Conservation (phyloP, 257 asterid genomes). For the Primulina huaijiensis region DNA sequence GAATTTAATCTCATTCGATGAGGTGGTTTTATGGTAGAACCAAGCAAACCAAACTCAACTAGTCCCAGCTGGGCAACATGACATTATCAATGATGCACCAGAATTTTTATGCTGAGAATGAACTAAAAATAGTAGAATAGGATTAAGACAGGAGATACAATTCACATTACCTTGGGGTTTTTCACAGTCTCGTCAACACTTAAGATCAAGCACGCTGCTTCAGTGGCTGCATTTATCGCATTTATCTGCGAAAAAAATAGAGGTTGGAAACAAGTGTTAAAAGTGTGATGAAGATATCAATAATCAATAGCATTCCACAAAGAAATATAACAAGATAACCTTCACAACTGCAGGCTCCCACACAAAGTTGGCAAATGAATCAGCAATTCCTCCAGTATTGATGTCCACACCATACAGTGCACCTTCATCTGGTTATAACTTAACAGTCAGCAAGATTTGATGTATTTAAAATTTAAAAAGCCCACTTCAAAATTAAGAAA, state of each 20-base stretch:
- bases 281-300: background rate
- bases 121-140: background rate
- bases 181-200: conserved; percentile 88
- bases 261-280: background rate
- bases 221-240: conserved; percentile 78
- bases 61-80: background rate
- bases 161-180: conserved; percentile 68
- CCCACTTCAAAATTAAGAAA: background rate
- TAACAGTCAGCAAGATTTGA: background rate
- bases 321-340: conserved; percentile 24
- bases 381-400: conserved; percentile 51
- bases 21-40: background rate
- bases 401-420: conserved; percentile 59
- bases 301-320: background rate
- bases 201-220: conserved; percentile 83
- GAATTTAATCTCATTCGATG: background rate
- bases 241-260: no score
- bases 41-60: background rate
- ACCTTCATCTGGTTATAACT: conserved; percentile 44
- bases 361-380: conserved; percentile 51
- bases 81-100: background rate
- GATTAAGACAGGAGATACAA: background rate
- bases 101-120: background rate
- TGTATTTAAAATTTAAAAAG: background rate
- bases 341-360: conserved; percentile 67